phyloP scores from a whole-genome alignment of 140 eudicot species.

The Ambrosia hybrid region DNA sequence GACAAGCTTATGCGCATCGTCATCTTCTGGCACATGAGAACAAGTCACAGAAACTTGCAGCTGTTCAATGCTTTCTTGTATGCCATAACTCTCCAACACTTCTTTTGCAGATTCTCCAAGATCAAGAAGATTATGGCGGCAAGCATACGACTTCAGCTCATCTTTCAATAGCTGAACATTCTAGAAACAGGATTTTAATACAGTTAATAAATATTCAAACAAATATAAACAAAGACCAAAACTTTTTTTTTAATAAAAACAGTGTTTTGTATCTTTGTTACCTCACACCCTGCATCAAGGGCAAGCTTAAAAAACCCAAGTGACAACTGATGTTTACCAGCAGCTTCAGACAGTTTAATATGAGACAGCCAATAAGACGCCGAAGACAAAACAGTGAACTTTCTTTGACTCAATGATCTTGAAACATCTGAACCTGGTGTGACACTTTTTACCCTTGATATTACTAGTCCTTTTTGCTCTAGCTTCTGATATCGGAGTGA shows the following conservation, averaged over 20 bases:
- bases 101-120: slow-evolving; percentile 56
- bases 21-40: slow-evolving; percentile 61
- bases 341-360: slow-evolving; percentile 82
- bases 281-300: slow-evolving; percentile 84
- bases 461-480: slow-evolving; percentile 47
- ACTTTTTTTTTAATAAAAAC: background rate
- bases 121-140: slow-evolving; percentile 57
- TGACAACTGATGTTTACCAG: slow-evolving; percentile 74
- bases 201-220: background rate
- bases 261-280: slow-evolving; percentile 23
- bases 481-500: slow-evolving; percentile 81
- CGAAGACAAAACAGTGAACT: slow-evolving; percentile 63
- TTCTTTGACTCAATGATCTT: slow-evolving; percentile 50
- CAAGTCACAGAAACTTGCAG: slow-evolving; percentile 59
- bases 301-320: slow-evolving; percentile 95
- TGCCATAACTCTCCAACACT: slow-evolving; percentile 54
- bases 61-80: slow-evolving; percentile 58
- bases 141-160: slow-evolving; percentile 62
- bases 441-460: slow-evolving; percentile 40
- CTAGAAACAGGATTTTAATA: slow-evolving; percentile 15
- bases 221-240: background rate
- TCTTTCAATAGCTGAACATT: slow-evolving; percentile 68
- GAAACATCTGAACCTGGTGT: slow-evolving; percentile 76
- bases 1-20: slow-evolving; percentile 53
- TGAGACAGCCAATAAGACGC: slow-evolving; percentile 93